Conservation (phyloP, 176 grass and related monocot genomes). For the Paspalum vaginatum region DNA sequence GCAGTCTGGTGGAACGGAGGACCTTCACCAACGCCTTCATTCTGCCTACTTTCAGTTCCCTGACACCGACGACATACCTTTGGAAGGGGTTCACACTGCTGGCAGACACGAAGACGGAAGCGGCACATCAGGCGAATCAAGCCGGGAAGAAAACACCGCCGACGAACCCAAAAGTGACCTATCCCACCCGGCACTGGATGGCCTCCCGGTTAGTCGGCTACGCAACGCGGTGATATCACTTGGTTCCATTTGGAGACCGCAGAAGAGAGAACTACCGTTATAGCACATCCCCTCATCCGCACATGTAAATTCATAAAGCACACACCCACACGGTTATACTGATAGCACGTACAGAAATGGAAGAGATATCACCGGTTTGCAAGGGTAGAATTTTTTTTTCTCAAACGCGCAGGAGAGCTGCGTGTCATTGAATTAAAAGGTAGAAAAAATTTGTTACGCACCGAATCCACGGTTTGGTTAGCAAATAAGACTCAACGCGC, state of each 20-base stretch:
- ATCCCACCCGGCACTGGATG: slow-evolving; percentile 58
- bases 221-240: slow-evolving; percentile 41
- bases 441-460: no score
- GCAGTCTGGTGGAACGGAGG: slow-evolving; percentile 55
- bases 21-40: slow-evolving; percentile 56
- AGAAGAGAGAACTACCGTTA: slow-evolving; percentile 44
- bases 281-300: not conserved
- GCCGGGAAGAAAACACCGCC: slow-evolving; percentile 6
- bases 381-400: slow-evolving; percentile 23
- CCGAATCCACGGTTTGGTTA: no score
- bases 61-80: slow-evolving; percentile 31
- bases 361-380: slow-evolving; percentile 26
- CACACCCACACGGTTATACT: not conserved
- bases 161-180: slow-evolving; percentile 32
- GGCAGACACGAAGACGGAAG: slow-evolving; percentile 31
- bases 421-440: no score
- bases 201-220: slow-evolving; percentile 53
- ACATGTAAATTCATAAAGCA: slow-evolving; percentile 31
- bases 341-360: slow-evolving; percentile 16
- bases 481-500: no score
- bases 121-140: slow-evolving; percentile 39
- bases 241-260: slow-evolving; percentile 41
- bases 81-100: slow-evolving; percentile 26
- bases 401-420: no score
- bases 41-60: slow-evolving; percentile 62